Conservation (phyloP, 2,329 filamentous ascomycete species). For the Fusarium tjaetaba region DNA sequence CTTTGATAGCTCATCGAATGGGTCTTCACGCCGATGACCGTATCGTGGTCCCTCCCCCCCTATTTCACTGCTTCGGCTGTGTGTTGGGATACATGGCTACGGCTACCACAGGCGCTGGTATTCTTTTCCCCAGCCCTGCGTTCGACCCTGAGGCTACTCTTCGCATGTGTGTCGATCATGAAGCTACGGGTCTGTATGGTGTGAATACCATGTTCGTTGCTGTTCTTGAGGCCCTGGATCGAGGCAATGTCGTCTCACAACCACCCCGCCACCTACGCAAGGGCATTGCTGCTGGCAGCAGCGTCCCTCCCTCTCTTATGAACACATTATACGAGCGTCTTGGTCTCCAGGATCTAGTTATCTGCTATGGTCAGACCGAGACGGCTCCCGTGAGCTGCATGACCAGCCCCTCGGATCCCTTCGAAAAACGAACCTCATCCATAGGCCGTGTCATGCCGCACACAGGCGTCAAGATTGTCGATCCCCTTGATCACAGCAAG, state of each 20-base stretch:
- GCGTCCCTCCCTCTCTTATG: constrained; percentile 87
- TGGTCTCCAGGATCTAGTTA: constrained; percentile 84
- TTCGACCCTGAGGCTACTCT: constrained; percentile 84
- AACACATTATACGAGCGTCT: constrained; percentile 75
- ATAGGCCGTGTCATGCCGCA: constrained; percentile 89
- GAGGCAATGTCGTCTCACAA: constrained; percentile 41
- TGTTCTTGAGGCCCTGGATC: constrained; percentile 79
- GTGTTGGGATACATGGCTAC: constrained; percentile 97
- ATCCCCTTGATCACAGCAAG: constrained; percentile 66
- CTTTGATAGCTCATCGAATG: constrained; percentile 87
- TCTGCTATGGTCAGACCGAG: constrained; percentile 98
- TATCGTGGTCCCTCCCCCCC: constrained; percentile 84
- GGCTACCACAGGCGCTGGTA: constrained; percentile 79
- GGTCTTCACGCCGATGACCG: constrained; percentile 77
- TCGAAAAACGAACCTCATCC: constrained; percentile 75
- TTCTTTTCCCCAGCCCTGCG: constrained; percentile 86
- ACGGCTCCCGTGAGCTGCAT: constrained; percentile 82
- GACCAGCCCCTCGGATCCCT: constrained; percentile 81
- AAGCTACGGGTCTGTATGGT: constrained; percentile 78
- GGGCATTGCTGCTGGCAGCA: constrained; percentile 90
- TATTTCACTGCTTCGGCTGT: constrained; percentile 92
- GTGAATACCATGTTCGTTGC: constrained; percentile 96
- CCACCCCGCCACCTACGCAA: constrained; percentile 68
- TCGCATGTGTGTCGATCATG: constrained; percentile 61
- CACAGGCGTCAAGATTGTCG: constrained; percentile 79